Evolutionary conservation across 2,329 filamentous ascomycete species (phyloP).

Genomic region (Apiospora marii): DNA sequence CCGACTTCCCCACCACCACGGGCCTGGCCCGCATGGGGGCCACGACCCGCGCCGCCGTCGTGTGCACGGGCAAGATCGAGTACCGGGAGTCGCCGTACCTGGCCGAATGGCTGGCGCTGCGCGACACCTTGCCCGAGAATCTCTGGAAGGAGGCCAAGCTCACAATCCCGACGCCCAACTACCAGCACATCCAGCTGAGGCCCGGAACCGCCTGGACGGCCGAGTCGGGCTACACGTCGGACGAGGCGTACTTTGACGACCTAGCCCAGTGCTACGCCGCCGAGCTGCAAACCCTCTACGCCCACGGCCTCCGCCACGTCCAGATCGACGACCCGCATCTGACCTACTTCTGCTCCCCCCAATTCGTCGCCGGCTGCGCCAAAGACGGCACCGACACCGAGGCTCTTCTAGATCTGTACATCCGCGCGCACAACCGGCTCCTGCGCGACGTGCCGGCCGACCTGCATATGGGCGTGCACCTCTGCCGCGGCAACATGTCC

Average conservation of each 20-base stretch:
- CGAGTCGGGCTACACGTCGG: conserved; percentile 56
- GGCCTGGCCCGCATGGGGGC: conserved; percentile 45
- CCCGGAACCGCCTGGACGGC: conserved; percentile 56
- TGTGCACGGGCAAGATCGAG: conserved; percentile 47
- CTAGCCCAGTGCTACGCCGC: conserved; percentile 60
- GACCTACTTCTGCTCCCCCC: conserved; percentile 64
- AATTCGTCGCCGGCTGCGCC: conserved; percentile 63
- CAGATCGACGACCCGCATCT: conserved; percentile 65
- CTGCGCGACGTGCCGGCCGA: conserved; percentile 60
- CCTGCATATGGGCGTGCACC: conserved; percentile 69
- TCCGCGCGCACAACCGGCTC: conserved; percentile 68
- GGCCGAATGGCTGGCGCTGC: conserved; percentile 48
- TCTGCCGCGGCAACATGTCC: conserved; percentile 60
- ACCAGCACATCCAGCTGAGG: conserved; percentile 70
- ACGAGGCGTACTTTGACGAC: conserved; percentile 61
- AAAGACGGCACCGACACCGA: conserved; percentile 61
- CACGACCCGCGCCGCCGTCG: conserved; percentile 45
- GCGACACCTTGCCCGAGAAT: conserved; percentile 54
- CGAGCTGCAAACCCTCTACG: conserved; percentile 60
- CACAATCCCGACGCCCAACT: conserved; percentile 67
- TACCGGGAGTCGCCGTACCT: conserved; percentile 51
- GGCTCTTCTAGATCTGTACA: conserved; percentile 64
- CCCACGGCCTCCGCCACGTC: conserved; percentile 59
- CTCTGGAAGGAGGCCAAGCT: conserved; percentile 69
- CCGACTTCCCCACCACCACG: conserved; percentile 50